Evolutionary conservation across 2,329 filamentous ascomycete genomes (phyloP), one percentile per base, ranked within the genome.

Genomic region (Aureobasidium zeae): DNA sequence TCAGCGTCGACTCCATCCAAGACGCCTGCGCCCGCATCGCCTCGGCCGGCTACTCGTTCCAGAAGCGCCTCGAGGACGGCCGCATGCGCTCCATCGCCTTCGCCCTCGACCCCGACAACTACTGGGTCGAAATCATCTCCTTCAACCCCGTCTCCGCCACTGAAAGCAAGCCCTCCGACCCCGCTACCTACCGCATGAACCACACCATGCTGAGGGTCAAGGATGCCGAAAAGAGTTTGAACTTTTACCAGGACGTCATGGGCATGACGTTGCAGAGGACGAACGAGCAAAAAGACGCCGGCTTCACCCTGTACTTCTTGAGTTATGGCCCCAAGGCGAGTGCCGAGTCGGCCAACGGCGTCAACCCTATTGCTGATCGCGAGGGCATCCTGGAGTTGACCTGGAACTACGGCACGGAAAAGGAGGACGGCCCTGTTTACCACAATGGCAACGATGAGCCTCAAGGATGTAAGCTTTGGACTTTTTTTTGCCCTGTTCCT

Each of bases 301-400:
- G 76, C 16, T 96, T 95, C 69, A 94, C 87, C 55, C 71, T 95
- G 17, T 96, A 94, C 67, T 96, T 96, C 71, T 71, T 96, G 29
- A 87, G 81, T 15, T 98, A 95, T 57, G 68, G 69, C 2, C 50
- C 58, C 4, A 55, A 61, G 9, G 58, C 60, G 1, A 65, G 74
- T 6, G 67, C 72, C 32, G 66, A 71, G 28, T 71, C 71, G 20
- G 68, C 72, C 20, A 73, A 75, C 44, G 70, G 68, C 22, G 68
- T 72, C 31, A 80, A 75, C 47, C 69, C 74, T 6, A 73, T 77
- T 9, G 76, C 79, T 6, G 71, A 78, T 44, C 77, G 79, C 50
- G 89, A 96, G 63, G 91, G 89, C 1, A 63, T 96, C 26, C 72
- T 96, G 4, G 89, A 96, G 67, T 66, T 96, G 51, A 95, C 89